Base-by-base conservation (phyloP, 2,329 filamentous ascomycete genomes). In the Curvularia verruculosa region DNA sequence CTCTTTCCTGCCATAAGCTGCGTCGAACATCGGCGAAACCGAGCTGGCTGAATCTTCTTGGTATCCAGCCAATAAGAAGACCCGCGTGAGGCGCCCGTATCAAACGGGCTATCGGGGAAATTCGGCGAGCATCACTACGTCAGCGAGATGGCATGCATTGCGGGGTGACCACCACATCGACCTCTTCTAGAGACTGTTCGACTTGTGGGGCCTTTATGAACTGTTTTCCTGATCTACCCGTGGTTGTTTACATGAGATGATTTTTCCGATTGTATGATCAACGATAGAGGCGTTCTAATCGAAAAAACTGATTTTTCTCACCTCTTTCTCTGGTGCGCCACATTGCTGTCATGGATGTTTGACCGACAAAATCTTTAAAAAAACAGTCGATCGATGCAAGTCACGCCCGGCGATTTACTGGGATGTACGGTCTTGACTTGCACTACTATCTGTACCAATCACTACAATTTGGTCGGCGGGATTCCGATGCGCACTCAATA, bases 111-210 rank as follows among this genome's bases (percentile, higher is more conserved):
- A 18, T 52, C 66, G 68, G 68, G 64, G 61, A 68, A 65, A 24
- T 28, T 69, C 67, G 67, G 67, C 67, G 24, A 34, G 28, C 31
- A 50, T 45, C 56, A 50, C 55, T 65, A 68, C 65, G 61, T 68
- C 65, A 68, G 59, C 40, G 49, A 41, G 43, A 40, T 29, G 43
- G 40, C 37, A 55, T 43, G 36, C 49, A 50, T 56, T 64, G 64
- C 64, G 64, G 67, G 65, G 61, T 63, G 63, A 46, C 28, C 47
- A 45, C 31, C 40, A 55, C 40, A 39, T 46, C 28, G 51, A 36
- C 24, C 52, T 43, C 53, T 51, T 54, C 53, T 50, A 55, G 50
- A 19, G 49, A 19, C n/a, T 51, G 37, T 28, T 37, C 36, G 12
- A 23, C 31, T 43, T 55, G 47, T 51, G 47, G 52, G 12, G 46